Percentiles rank a stretch among this genome's conserved stretches.
phyloP scores from a whole-genome alignment of 2,329 filamentous ascomycete species.

The Cordyceps javanica region DNA sequence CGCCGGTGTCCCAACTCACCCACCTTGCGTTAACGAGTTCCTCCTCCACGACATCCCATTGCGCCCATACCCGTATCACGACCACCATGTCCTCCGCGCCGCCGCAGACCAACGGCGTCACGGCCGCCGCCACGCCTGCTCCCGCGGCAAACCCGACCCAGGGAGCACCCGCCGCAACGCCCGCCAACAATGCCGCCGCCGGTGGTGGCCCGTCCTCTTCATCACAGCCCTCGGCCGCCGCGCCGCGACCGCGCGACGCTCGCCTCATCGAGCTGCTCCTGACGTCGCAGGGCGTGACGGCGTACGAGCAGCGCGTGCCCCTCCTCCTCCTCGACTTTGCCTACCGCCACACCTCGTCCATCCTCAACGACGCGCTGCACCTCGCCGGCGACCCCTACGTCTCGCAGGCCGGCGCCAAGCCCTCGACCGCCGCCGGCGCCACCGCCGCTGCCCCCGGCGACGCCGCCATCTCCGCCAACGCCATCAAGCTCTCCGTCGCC shows the following conservation, averaged over 20 bases:
- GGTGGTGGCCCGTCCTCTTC: conserved; percentile 19
- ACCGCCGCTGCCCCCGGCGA: conserved; percentile 43
- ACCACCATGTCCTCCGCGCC: neutral
- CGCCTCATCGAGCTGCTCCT: conserved; percentile 76
- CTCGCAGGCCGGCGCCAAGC: conserved; percentile 47
- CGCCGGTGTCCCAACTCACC: neutral
- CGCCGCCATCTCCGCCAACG: conserved; percentile 56
- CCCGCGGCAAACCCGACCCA: neutral
- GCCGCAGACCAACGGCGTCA: conserved; percentile 8
- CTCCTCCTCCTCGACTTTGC: conserved; percentile 80
- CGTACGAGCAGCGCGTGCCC: conserved; percentile 77
- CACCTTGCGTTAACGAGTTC: neutral
- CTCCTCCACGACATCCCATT: neutral
- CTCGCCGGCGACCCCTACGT: conserved; percentile 64
- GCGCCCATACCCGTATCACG: neutral
- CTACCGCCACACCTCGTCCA: conserved; percentile 70
- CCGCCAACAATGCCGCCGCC: conserved; percentile 13
- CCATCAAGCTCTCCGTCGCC: conserved; percentile 66
- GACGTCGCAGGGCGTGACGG: conserved; percentile 68
- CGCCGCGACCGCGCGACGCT: conserved; percentile 66
- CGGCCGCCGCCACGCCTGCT: conserved; percentile 11
- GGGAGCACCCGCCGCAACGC: neutral
- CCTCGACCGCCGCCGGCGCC: conserved; percentile 43
- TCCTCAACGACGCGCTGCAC: conserved; percentile 66
- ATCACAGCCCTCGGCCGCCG: conserved; percentile 29